Evolutionary conservation across 1,284 basidiomycete genomes (phyloP).

Genomic region (Ganoderma resinaceum): DNA sequence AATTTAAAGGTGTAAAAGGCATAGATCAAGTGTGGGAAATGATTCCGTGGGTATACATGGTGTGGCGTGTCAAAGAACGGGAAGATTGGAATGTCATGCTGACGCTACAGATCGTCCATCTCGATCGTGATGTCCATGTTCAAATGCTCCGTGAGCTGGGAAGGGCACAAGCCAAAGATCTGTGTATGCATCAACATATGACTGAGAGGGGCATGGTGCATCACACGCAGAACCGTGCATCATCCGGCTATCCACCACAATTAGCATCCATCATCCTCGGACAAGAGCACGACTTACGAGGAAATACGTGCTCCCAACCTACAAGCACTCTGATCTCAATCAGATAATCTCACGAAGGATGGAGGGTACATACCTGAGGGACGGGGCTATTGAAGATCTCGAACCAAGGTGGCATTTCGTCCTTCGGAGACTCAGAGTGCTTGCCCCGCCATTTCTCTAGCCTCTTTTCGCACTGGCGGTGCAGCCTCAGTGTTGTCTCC

Average conservation of each 20-base stretch:
- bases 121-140: background rate
- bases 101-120: too few species aligned
- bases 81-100: too few species aligned
- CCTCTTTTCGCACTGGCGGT: background rate
- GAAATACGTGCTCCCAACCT: conserved; percentile 7
- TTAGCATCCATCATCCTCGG: background rate
- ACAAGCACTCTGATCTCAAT: background rate
- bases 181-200: background rate
- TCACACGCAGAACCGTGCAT: background rate
- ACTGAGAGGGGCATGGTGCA: background rate
- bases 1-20: too few species aligned
- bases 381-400: background rate
- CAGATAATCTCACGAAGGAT: background rate
- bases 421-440: too few species aligned
- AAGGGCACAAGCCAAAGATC: background rate
- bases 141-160: background rate
- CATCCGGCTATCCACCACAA: background rate
- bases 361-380: background rate
- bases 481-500: background rate
- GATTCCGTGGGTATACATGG: too few species aligned
- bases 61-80: too few species aligned
- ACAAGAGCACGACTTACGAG: background rate
- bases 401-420: background rate
- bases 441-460: background rate
- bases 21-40: too few species aligned